A percentile compares a stretch with the other conserved stretches of the same genome.
These are phyloP conservation scores for Penicillium herquei DNA, from an alignment of 495 filamentous ascomycete genomes.

Conservation along the genomic window DNA sequence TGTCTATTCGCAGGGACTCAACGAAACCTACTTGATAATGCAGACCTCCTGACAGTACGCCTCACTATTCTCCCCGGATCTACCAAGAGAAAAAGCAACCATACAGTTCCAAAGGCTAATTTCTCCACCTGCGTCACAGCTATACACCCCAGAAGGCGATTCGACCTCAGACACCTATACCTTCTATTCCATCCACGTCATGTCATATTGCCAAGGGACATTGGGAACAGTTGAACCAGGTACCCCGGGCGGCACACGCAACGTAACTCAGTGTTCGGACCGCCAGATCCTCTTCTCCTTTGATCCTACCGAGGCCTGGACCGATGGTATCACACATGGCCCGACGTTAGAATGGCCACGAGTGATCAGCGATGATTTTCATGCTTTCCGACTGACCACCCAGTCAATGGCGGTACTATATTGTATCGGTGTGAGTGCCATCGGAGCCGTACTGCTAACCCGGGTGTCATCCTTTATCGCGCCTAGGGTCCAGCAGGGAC, in stretches of 20 bases:
- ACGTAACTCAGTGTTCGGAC: constrained; percentile 62
- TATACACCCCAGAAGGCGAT: constrained; percentile 42
- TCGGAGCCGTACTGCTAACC: constrained; percentile 54
- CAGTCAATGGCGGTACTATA: constrained; percentile 65
- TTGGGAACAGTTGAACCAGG: constrained; percentile 32
- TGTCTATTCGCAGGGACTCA: constrained; percentile 69
- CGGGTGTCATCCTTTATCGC: constrained; percentile 13
- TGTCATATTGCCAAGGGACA: constrained; percentile 69
- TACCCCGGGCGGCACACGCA: constrained; percentile 40
- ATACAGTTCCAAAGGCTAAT: constrained; percentile 12
- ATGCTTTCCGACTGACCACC: constrained; percentile 44
- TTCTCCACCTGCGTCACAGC: constrained; percentile 16
- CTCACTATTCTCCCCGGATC: neutral
- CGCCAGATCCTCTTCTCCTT: constrained; percentile 54
- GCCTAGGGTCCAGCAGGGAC: constrained; percentile 15
- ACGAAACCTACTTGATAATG: constrained; percentile 58
- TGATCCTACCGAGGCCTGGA: constrained; percentile 56
- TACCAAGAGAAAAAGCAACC: too few species aligned
- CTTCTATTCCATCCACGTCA: constrained; percentile 72
- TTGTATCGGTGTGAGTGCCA: constrained; percentile 57
- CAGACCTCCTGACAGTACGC: constrained; percentile 63
- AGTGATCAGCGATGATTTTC: constrained; percentile 59
- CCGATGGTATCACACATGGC: constrained; percentile 54
- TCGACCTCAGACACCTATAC: constrained; percentile 59
- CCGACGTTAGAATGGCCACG: constrained; percentile 58